phyloP scores from a whole-genome alignment of 345 rosid species.

The Corchorus capsularis region DNA sequence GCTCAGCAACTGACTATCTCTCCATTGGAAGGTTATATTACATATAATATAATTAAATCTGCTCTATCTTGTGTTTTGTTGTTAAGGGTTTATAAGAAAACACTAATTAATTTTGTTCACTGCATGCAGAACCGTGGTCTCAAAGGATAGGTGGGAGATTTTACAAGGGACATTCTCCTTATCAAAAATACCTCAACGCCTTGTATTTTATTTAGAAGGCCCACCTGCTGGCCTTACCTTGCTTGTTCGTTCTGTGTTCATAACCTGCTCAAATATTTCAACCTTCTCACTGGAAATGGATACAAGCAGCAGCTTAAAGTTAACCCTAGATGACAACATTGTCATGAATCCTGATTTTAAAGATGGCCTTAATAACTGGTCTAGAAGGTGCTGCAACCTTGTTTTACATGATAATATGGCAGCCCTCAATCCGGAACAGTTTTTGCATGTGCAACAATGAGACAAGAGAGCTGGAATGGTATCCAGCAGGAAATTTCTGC shows the following conservation, averaged over 20 bases:
- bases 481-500: constrained; percentile 87
- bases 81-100: too few species aligned
- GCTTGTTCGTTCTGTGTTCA: constrained; percentile 65
- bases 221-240: constrained; percentile 83
- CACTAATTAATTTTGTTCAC: background rate
- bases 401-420: constrained; percentile 74
- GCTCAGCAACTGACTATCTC: constrained; percentile 51
- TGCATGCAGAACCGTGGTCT: constrained; percentile 72
- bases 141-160: constrained; percentile 68
- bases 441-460: constrained; percentile 75
- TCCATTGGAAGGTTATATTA: constrained; percentile 68
- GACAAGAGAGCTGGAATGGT: constrained; percentile 86
- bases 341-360: constrained; percentile 74
- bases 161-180: constrained; percentile 77
- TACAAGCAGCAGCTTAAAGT: too few species aligned
- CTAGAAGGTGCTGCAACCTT: constrained; percentile 89
- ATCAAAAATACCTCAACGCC: constrained; percentile 60
- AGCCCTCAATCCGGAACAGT: constrained; percentile 65
- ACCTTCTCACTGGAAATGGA: too few species aligned
- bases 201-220: constrained; percentile 87
- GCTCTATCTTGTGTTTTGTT: too few species aligned
- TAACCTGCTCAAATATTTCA: constrained; percentile 40
- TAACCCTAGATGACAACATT: constrained; percentile 53
- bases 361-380: constrained; percentile 83
- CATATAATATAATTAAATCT: too few species aligned